Conservation (phyloP, 2,329 filamentous ascomycete species). For the Monosporascus sp. region DNA sequence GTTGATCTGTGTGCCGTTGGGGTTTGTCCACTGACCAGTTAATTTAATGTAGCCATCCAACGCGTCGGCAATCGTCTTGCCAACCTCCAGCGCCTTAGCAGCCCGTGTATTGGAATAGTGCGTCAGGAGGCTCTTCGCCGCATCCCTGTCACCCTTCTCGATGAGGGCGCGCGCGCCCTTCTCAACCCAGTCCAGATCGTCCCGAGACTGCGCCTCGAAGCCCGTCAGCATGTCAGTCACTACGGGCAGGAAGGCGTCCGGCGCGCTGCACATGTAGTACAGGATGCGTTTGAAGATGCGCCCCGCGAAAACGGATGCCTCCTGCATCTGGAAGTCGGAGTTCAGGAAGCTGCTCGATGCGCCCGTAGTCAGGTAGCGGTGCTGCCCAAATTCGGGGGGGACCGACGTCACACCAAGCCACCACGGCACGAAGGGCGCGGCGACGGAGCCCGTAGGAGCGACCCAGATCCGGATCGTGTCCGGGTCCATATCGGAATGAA, state of each 20-base stretch:
- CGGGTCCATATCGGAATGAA: constrained; percentile 12
- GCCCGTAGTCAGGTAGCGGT: constrained; percentile 23
- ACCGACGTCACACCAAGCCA: constrained; percentile 21
- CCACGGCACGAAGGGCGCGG: constrained; percentile 23
- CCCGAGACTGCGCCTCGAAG: constrained; percentile 17
- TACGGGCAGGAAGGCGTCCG: constrained; percentile 15
- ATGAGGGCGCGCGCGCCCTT: constrained; percentile 14
- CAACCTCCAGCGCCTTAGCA: constrained; percentile 16
- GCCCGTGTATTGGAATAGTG: constrained; percentile 19
- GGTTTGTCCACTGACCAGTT: constrained; percentile 16
- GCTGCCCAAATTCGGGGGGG: constrained; percentile 21
- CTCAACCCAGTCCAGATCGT: constrained; percentile 18
- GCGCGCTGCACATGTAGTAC: constrained; percentile 24
- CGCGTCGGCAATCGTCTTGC: constrained; percentile 12
- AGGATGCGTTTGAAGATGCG: constrained; percentile 23
- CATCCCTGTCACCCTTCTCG: constrained; percentile 9
- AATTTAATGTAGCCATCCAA: constrained; percentile 22
- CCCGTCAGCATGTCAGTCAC: constrained; percentile 19
- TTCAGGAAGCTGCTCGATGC: constrained; percentile 21
- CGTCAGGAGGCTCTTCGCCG: constrained; percentile 16
- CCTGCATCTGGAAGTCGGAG: constrained; percentile 21
- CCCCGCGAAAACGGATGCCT: constrained; percentile 21
- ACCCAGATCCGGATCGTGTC: constrained; percentile 21
- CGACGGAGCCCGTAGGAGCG: constrained; percentile 21
- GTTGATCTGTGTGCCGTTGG: constrained; percentile 26